Conservation (phyloP, 768 basidiomycete genomes). For the Tricholoma bakamatsutake region DNA sequence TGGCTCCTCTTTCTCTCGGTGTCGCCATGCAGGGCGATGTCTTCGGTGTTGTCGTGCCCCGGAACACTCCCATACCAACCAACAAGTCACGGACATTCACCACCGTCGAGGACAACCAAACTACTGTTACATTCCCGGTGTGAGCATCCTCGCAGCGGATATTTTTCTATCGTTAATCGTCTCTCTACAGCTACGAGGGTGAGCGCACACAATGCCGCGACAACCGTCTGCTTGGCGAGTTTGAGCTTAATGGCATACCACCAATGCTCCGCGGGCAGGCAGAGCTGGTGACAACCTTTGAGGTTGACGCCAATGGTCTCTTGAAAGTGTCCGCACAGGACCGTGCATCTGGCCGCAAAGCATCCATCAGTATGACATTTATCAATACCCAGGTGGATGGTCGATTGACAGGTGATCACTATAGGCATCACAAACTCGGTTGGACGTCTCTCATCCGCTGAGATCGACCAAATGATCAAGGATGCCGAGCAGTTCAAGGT, state of each 20-base stretch:
- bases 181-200: conserved; percentile 76
- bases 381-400: background rate
- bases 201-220: conserved; percentile 99
- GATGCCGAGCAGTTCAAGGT: conserved; percentile 97
- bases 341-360: conserved; percentile 98
- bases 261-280: conserved; percentile 99
- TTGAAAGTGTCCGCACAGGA: conserved; percentile 98
- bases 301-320: conserved; percentile 99
- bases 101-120: conserved; percentile 99
- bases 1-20: conserved; percentile 96
- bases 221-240: conserved; percentile 98
- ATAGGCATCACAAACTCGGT: conserved; percentile 97
- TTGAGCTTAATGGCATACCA: conserved; percentile 97
- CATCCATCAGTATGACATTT: conserved; percentile 77
- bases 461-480: conserved; percentile 99
- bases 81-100: conserved; percentile 99
- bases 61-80: conserved; percentile 99
- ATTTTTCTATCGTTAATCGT: conserved; percentile 1
- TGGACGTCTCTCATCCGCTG: conserved; percentile 92
- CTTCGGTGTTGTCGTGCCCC: conserved; percentile 98
- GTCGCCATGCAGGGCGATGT: conserved; percentile 99
- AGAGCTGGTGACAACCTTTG: conserved; percentile 98
- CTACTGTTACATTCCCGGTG: conserved; percentile 99
- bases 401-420: conserved; percentile 9
- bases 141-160: conserved; percentile 28